Percentiles rank a stretch among this genome's conserved stretches.
These are phyloP conservation scores for Borovskyia barvae DNA, from an alignment of 208 protist species.

Conservation along the genomic window DNA sequence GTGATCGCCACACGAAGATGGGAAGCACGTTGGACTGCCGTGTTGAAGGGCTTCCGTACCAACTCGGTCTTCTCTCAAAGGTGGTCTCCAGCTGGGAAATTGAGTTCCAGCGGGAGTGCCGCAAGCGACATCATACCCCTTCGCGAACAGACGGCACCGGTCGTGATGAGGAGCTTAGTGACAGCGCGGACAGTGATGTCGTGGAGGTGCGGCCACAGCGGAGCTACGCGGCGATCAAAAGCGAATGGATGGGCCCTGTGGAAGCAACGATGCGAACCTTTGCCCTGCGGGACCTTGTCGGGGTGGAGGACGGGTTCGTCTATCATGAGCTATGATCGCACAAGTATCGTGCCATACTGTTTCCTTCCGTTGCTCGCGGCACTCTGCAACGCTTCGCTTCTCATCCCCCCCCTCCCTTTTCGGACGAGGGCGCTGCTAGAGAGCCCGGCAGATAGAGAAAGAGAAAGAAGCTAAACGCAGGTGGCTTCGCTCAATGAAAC, in stretches of 20 bases:
- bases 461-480: no score
- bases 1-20: background rate
- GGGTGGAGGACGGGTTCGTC: constrained; percentile 74
- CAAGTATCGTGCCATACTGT: no score
- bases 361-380: no score
- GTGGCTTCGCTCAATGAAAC: no score
- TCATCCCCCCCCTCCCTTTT: no score
- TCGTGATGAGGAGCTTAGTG: background rate
- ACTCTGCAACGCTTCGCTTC: no score
- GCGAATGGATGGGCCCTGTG: constrained; percentile 34
- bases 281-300: constrained; percentile 54
- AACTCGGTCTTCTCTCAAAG: constrained; percentile 67
- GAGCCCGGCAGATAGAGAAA: no score
- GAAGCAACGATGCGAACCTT: background rate
- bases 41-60: constrained; percentile 46
- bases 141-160: background rate
- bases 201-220: constrained; percentile 27
- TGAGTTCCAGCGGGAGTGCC: constrained; percentile 47
- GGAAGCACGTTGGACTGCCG: background rate
- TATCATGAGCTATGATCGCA: constrained; percentile 85
- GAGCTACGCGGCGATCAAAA: constrained; percentile 54
- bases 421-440: no score
- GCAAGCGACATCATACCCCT: constrained; percentile 28
- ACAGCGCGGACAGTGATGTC: constrained; percentile 29
- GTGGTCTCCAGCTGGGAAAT: constrained; percentile 87